These are phyloP conservation scores for Cladorrhinum sp. DNA, from an alignment of 2,329 filamentous ascomycete genomes.

Conservation along the genomic window DNA sequence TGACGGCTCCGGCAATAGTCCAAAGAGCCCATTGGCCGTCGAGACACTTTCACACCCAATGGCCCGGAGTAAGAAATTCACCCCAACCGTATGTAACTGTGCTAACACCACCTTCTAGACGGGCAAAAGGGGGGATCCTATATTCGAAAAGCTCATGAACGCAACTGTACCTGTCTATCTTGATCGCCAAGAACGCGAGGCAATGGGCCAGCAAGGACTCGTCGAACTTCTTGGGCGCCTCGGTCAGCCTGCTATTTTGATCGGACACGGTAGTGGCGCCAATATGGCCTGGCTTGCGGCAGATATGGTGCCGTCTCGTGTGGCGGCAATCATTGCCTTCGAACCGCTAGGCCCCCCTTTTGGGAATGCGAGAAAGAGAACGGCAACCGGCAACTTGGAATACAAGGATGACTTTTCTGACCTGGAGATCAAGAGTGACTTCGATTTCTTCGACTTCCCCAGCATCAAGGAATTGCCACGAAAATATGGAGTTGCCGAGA, in stretches of 20 bases:
- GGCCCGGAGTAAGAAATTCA: slow-evolving; percentile 35
- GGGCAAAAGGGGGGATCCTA: slow-evolving; percentile 41
- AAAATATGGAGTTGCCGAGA: slow-evolving; percentile 20
- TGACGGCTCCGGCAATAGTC: slow-evolving; percentile 33
- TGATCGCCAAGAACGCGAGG: slow-evolving; percentile 32
- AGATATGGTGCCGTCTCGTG: slow-evolving; percentile 45
- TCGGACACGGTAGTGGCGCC: slow-evolving; percentile 51
- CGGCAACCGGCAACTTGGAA: background rate
- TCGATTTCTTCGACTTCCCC: background rate
- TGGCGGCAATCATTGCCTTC: slow-evolving; percentile 49
- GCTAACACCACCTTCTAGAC: slow-evolving; percentile 25
- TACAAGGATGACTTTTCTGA: background rate
- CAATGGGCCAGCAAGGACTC: slow-evolving; percentile 16
- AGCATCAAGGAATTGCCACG: background rate
- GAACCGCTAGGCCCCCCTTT: slow-evolving; percentile 56
- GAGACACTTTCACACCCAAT: slow-evolving; percentile 35
- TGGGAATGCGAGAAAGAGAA: background rate
- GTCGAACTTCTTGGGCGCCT: slow-evolving; percentile 13
- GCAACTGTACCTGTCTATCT: slow-evolving; percentile 38
- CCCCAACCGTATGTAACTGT: background rate
- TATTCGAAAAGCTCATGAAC: slow-evolving; percentile 49
- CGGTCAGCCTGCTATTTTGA: slow-evolving; percentile 35
- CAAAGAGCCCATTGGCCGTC: slow-evolving; percentile 25
- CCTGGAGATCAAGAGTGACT: background rate
- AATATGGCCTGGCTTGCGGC: slow-evolving; percentile 46